Conservation (phyloP, 2,329 filamentous ascomycete species). For the Aotearoamyces nothofagi region DNA sequence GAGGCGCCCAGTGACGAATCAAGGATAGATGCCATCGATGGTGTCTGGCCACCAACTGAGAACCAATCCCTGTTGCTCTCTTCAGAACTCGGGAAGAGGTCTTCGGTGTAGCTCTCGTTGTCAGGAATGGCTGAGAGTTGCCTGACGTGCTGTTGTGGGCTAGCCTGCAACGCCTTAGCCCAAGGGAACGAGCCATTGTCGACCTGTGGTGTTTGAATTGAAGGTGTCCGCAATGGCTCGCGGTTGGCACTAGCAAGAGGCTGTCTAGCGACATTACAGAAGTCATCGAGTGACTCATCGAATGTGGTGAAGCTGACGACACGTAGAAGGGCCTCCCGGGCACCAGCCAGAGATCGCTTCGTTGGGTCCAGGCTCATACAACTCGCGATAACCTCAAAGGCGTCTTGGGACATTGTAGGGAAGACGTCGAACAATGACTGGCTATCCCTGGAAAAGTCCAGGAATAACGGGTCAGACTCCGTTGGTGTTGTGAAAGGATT, state of each 20-base stretch:
- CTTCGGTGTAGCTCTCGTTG: conserved; percentile 64
- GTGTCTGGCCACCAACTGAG: conserved; percentile 59
- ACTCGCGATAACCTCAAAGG: conserved; percentile 82
- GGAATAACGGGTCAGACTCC: conserved; percentile 79
- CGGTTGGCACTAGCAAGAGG: conserved; percentile 75
- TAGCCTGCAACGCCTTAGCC: conserved; percentile 77
- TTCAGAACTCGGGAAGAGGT: conserved; percentile 70
- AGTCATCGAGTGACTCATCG: conserved; percentile 84
- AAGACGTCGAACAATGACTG: conserved; percentile 97
- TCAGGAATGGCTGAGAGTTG: conserved; percentile 79
- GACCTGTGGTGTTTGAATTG: conserved; percentile 73
- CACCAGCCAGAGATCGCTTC: conserved; percentile 68
- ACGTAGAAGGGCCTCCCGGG: conserved; percentile 63
- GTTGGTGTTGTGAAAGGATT: conserved; percentile 91
- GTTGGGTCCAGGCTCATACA: conserved; percentile 83
- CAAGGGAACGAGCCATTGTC: conserved; percentile 83
- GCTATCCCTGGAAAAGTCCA: conserved; percentile 85
- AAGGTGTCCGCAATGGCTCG: conserved; percentile 89
- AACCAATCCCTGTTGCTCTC: conserved; percentile 61
- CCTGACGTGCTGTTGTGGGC: conserved; percentile 52
- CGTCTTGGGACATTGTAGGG: conserved; percentile 96
- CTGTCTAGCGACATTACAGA: conserved; percentile 70
- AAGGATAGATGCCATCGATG: conserved; percentile 69
- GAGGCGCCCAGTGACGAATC: conserved; percentile 73
- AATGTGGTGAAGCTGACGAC: conserved; percentile 86